Base-by-base conservation (phyloP, 768 basidiomycete genomes). In the Xerocomellus dryophilus region DNA sequence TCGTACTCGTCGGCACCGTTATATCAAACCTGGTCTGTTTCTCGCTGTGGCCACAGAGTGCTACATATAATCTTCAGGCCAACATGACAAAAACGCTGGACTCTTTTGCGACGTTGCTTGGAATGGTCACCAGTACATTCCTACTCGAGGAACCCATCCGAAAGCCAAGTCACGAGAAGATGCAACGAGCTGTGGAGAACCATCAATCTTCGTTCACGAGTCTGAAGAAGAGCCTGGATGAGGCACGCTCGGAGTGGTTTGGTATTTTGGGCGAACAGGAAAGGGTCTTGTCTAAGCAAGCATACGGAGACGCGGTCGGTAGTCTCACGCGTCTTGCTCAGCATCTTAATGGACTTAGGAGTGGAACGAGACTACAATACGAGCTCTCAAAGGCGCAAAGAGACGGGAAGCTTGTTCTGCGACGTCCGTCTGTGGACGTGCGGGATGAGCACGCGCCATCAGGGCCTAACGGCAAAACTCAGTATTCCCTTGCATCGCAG, bases 121-220 rank as follows among this genome's bases (percentile, higher is more conserved):
- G 80, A 0, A 84, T 92, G 73, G 76, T 97, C 43, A 92, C 93
- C 0, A 79, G 81, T 50, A 86, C 90, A 0, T 98, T 99, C 67
- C 76, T 99, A 0, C 81, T 97, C 35, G 88, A 90, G 60, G 82
- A 86, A 50, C 79, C 80, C 2, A 73, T 80, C 43, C 80, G 78
- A 54, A 77, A 79, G 38, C 77, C 76, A 14, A 81, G 81, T 58
- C 74, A 81, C 25, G 82, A 81, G 25, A 82, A 81, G 57, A 78
- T 98, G 44, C 84, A 88, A 57, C 80, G 80, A 18, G 95, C 96
- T 1, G 86, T 93, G 40, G 81, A 89, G 58, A 79, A 82, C 43
- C 96, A 98, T 61, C 91, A 96, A 59, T 82, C 83, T 35, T 90
- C 90, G 48, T 98, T 98, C 66, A 95, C 90, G 8, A 84, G 82